Percentiles rank a stretch among this genome's conserved stretches.
These are phyloP conservation scores for Fusarium sp. DNA, from an alignment of 2,329 filamentous ascomycete species.

Conservation along the genomic window DNA sequence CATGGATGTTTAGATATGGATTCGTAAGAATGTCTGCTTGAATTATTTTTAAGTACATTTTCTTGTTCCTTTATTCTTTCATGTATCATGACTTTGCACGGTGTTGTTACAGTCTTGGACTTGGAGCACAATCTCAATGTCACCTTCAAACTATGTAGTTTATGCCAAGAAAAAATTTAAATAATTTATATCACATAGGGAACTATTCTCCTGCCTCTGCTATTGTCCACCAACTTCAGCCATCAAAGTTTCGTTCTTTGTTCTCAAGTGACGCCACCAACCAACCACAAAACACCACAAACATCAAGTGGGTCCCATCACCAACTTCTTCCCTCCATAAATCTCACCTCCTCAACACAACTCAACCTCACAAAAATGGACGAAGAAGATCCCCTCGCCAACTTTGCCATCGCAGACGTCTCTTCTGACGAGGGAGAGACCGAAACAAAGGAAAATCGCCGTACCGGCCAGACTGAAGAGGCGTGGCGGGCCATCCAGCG, in stretches of 20 bases:
- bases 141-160: not conserved
- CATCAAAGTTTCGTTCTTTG: not conserved
- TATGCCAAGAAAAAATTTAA: not conserved
- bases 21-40: not conserved
- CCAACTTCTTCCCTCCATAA: constrained; percentile 16
- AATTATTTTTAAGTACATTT: not conserved
- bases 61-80: not conserved
- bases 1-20: not conserved
- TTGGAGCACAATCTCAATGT: not conserved
- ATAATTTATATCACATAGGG: not conserved
- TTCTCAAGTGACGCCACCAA: not conserved
- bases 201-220: not conserved
- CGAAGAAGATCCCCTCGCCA: constrained; percentile 46
- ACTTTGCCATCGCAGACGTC: constrained; percentile 50
- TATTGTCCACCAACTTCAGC: not conserved
- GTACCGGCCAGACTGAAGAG: constrained; percentile 61
- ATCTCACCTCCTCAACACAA: constrained; percentile 8
- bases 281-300: constrained; percentile 19
- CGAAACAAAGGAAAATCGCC: constrained; percentile 45
- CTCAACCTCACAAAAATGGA: constrained; percentile 40
- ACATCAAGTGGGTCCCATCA: constrained; percentile 33
- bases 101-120: no score
- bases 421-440: constrained; percentile 50
- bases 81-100: not conserved
- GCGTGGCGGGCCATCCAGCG: constrained; percentile 61